Evolutionary conservation across 306 rosid genomes (phyloP).

Genomic region (Aeschynomene evenia): DNA sequence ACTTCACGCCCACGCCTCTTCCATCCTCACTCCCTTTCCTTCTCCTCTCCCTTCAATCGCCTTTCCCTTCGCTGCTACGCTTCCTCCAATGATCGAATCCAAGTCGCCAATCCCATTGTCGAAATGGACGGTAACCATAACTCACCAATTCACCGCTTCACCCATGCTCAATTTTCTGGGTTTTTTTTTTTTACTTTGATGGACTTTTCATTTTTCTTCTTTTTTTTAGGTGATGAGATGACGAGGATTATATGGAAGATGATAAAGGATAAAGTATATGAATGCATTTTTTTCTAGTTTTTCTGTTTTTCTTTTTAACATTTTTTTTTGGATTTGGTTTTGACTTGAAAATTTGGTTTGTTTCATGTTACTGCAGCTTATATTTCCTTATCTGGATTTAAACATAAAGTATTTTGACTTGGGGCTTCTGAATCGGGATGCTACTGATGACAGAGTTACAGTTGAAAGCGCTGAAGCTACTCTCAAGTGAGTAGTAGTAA

Average conservation of each 20-base stretch:
- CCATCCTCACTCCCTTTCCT: conserved; percentile 44
- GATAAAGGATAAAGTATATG: conserved; percentile 80
- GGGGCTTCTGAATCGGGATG: conserved; percentile 85
- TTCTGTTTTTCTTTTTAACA: neutral
- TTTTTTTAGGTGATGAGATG: conserved; percentile 84
- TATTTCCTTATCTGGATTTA: conserved; percentile 82
- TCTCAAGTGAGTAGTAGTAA: conserved; percentile 83
- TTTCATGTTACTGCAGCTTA: conserved; percentile 66
- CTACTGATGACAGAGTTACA: conserved; percentile 84
- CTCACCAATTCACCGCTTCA: neutral
- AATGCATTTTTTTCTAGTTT: neutral
- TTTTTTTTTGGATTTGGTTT: conserved; percentile 1
- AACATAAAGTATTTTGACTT: conserved; percentile 85
- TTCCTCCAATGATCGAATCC: conserved; percentile 42
- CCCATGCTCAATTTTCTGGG: too few relatives aligned
- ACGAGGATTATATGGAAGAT: conserved; percentile 82
- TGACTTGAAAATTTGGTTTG: neutral
- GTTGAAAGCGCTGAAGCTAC: conserved; percentile 92
- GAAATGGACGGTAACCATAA: conserved; percentile 85
- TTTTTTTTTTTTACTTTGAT: neutral
- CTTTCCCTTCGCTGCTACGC: conserved; percentile 73
- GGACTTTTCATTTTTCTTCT: neutral
- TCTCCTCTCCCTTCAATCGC: conserved; percentile 36
- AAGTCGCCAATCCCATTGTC: conserved; percentile 77
- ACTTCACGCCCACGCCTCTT: conserved; percentile 29